Evolutionary conservation across 2,329 filamentous ascomycete genomes (phyloP), one percentile per base, ranked within the genome.

Genomic region (Microdochium paspali): DNA sequence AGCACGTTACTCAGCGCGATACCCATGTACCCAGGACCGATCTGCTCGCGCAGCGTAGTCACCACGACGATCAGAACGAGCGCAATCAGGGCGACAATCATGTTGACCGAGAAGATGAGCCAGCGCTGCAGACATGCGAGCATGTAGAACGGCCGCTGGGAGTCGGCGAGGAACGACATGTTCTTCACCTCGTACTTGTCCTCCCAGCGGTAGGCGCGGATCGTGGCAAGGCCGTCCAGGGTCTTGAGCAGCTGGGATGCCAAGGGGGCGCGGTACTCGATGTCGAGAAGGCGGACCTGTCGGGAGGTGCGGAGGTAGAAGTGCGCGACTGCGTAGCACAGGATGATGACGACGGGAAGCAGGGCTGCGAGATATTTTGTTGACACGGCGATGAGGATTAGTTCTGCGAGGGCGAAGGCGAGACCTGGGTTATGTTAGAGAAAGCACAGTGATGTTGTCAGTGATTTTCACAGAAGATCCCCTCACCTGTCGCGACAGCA

Each of bases 231-330:
- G 0, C 74, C 75, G 4, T 63, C 60, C 0, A 76, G 55, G 1
- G 70, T 70, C 51, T 79, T 75, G 4, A 66, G 61, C 50, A 77
- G 77, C 39, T 77, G 70, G 0, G 72, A 70, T 53, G 71, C 76
- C 1, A 78, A 61, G 1, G 72, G 71, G 1, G 67, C 66, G 48
- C 72, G 70, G 23, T 66, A 62, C 55, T 79, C 75, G 0, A 79
- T 63, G 54, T 80, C 76, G 7, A 79, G 60, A 24, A 76, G 66
- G 45, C 77, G 68, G 5, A 79, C 58, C 47, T 79, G 76, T 3
- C 74, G 72, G 0, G 74, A 78, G 2, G 76, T 79, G 6, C 71
- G 65, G 18, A 79, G 64, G 50, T 79, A 79, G 52, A 73, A 68
- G 39, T 70, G 69, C 48, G 77, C 74, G 10, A 78, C 64, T 7